A percentile compares a stretch with the other conserved stretches of the same genome.
Evolutionary conservation across 306 rosid species (phyloP).

Genomic region (Trifolium pratense): DNA sequence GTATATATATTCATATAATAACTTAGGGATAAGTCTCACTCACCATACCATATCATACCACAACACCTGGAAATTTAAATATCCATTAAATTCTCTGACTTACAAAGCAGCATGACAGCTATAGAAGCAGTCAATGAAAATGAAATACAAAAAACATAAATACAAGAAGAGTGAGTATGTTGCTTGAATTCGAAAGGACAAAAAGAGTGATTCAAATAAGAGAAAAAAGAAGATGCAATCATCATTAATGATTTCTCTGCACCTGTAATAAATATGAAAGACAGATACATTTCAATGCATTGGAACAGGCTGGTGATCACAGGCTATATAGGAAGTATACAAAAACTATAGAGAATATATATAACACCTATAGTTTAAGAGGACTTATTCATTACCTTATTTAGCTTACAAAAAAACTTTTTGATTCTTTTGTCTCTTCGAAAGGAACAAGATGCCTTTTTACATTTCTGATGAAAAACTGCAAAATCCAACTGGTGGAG

Average conservation of each 20-base stretch:
- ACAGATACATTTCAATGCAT: conserved; percentile 57
- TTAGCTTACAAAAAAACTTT: conserved; percentile 47
- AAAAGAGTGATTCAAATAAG: conserved; percentile 51
- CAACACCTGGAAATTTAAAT: conserved; percentile 72
- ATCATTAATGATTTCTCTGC: conserved; percentile 64
- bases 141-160: conserved; percentile 62
- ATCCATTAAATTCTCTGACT: conserved; percentile 80
- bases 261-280: conserved; percentile 51
- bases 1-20: background rate
- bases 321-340: conserved; percentile 17
- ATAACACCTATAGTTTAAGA: conserved; percentile 55
- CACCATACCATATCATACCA: conserved; percentile 36
- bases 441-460: conserved; percentile 34
- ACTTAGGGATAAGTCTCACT: conserved; percentile 48
- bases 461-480: conserved; percentile 35
- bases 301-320: no score
- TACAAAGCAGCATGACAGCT: conserved; percentile 61
- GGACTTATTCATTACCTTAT: conserved; percentile 52
- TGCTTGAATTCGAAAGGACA: conserved; percentile 76
- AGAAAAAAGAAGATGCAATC: conserved; percentile 46
- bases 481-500: conserved; percentile 51
- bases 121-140: conserved; percentile 73
- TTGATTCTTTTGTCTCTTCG: conserved; percentile 49
- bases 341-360: conserved; percentile 56
- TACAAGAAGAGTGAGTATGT: conserved; percentile 21